Evolutionary conservation across 192 early-diverging fungal species (phyloP).

Genomic region (Linnemannia hyalina): DNA sequence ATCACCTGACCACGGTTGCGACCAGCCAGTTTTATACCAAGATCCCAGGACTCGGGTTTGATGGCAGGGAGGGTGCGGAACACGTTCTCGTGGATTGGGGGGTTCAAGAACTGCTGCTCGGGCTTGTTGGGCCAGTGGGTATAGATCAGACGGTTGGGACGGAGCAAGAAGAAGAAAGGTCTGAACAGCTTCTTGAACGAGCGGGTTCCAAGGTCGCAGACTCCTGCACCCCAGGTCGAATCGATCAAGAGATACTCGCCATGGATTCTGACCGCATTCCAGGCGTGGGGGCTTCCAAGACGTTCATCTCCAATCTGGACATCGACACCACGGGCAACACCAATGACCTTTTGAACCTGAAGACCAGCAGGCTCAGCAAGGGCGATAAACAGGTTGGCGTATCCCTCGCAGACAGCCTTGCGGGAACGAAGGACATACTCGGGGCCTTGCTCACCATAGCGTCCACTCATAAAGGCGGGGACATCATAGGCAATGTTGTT

Average conservation of each 20-base stretch:
- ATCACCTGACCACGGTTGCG: constrained; percentile 42
- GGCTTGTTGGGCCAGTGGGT: constrained; percentile 67
- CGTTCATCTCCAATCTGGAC: constrained; percentile 54
- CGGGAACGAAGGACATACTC: constrained; percentile 57
- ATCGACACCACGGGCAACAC: constrained; percentile 64
- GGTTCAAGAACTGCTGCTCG: constrained; percentile 63
- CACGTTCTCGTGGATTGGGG: constrained; percentile 59
- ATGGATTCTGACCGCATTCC: constrained; percentile 66
- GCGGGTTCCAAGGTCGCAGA: constrained; percentile 38
- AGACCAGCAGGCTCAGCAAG: constrained; percentile 62
- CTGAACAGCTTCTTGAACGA: constrained; percentile 62
- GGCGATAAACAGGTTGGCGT: constrained; percentile 66
- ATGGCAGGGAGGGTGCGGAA: constrained; percentile 59
- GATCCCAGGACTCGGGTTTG: constrained; percentile 50
- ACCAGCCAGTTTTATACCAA: constrained; percentile 48
- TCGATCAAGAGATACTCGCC: constrained; percentile 69
- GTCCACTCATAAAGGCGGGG: constrained; percentile 53
- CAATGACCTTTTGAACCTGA: constrained; percentile 59
- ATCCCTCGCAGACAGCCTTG: constrained; percentile 68
- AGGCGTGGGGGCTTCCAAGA: constrained; percentile 61
- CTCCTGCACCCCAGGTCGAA: constrained; percentile 71
- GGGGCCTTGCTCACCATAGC: constrained; percentile 34
- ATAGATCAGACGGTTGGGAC: constrained; percentile 66
- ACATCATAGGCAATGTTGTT: constrained; percentile 68
- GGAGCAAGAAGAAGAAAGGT: constrained; percentile 68